Evolutionary conservation across 2,329 filamentous ascomycete genomes (phyloP).

Genomic region (Triangularia setosa): DNA sequence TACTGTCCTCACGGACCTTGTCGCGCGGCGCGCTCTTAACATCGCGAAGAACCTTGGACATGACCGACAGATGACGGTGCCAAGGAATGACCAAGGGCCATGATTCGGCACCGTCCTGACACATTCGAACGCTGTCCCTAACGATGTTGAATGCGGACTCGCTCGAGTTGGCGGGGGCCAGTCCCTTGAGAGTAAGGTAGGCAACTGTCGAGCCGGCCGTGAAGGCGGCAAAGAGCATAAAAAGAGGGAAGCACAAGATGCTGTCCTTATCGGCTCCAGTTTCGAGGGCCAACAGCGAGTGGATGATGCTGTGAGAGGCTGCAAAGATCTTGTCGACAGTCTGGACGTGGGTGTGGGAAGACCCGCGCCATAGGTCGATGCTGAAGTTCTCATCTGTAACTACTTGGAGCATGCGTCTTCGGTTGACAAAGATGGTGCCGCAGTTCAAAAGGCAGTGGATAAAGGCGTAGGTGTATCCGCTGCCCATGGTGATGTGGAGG

Average conservation of each 20-base stretch:
- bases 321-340: constrained; percentile 55
- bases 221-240: constrained; percentile 61
- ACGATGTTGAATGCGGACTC: constrained; percentile 57
- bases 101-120: constrained; percentile 55
- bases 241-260: constrained; percentile 58
- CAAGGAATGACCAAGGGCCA: constrained; percentile 59
- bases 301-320: constrained; percentile 56
- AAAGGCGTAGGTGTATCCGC: constrained; percentile 60
- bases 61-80: constrained; percentile 57
- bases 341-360: constrained; percentile 46
- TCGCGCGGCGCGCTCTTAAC: constrained; percentile 40
- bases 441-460: constrained; percentile 59
- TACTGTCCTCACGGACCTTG: constrained; percentile 34
- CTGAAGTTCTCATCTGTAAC: constrained; percentile 51
- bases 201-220: constrained; percentile 58
- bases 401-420: constrained; percentile 55
- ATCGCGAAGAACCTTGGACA: constrained; percentile 57
- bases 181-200: constrained; percentile 58
- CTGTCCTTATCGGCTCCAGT: constrained; percentile 54
- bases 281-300: constrained; percentile 53
- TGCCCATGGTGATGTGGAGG: constrained; percentile 61
- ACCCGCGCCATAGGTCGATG: constrained; percentile 50
- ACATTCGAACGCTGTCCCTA: constrained; percentile 55
- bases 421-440: constrained; percentile 58
- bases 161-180: constrained; percentile 52